A percentile compares a stretch with the other conserved stretches of the same genome.
These are phyloP conservation scores for Trichothecium sympodiale DNA, from an alignment of 2,329 filamentous ascomycete genomes.

Conservation along the genomic window DNA sequence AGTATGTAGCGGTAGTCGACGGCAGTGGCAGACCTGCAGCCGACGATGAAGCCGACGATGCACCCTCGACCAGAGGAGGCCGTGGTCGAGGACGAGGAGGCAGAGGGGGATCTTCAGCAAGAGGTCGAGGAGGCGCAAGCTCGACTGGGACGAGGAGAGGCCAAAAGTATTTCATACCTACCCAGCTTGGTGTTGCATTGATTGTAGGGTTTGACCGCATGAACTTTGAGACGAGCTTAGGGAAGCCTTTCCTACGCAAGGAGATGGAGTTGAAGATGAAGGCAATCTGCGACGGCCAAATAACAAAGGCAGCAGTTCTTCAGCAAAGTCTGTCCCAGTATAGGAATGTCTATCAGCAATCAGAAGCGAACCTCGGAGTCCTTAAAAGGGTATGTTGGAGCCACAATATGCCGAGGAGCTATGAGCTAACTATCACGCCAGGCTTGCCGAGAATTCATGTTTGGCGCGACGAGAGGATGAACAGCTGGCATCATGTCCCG, in stretches of 20 bases:
- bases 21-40: slow-evolving; percentile 25
- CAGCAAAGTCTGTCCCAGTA: slow-evolving; percentile 80
- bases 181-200: slow-evolving; percentile 78
- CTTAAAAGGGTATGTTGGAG: slow-evolving; percentile 44
- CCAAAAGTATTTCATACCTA: slow-evolving; percentile 85
- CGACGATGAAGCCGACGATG: slow-evolving; percentile 25
- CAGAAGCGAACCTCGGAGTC: slow-evolving; percentile 61
- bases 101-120: slow-evolving; percentile 26
- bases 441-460: slow-evolving; percentile 29
- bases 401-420: background rate
- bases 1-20: slow-evolving; percentile 65
- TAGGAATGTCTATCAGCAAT: slow-evolving; percentile 73
- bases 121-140: slow-evolving; percentile 27
- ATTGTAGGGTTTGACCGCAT: slow-evolving; percentile 93
- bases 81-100: slow-evolving; percentile 39
- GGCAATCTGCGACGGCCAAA: slow-evolving; percentile 82
- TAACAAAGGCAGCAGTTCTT: slow-evolving; percentile 63
- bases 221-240: slow-evolving; percentile 82
- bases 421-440: slow-evolving; percentile 5
- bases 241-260: slow-evolving; percentile 91
- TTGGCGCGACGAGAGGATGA: slow-evolving; percentile 8
- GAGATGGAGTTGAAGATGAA: slow-evolving; percentile 98
- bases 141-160: slow-evolving; percentile 30
- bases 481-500: slow-evolving; percentile 5
- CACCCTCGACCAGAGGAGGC: slow-evolving; percentile 29